These are phyloP conservation scores for Ceratobasidium sp. DNA, from an alignment of 1,284 basidiomycete genomes.

Conservation along the genomic window DNA sequence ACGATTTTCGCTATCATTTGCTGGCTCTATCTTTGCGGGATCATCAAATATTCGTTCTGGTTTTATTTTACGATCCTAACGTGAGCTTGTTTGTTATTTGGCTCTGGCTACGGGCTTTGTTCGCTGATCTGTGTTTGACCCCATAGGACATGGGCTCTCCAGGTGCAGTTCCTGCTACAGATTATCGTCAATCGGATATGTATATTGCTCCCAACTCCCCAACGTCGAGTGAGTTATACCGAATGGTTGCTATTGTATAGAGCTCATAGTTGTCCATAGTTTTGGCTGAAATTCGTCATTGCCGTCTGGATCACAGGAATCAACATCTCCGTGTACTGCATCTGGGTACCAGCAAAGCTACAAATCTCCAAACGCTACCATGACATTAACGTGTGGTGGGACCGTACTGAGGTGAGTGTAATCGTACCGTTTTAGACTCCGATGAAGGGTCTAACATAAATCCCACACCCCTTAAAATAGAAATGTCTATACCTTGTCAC, in stretches of 20 bases:
- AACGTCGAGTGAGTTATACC: neutral
- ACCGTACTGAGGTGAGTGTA: constrained; percentile 37
- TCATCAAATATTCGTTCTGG: constrained; percentile 39
- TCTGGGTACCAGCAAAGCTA: constrained; percentile 43
- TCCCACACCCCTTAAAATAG: neutral
- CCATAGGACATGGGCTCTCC: constrained; percentile 34
- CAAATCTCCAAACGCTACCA: constrained; percentile 40
- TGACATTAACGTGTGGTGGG: constrained; percentile 41
- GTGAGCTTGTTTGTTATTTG: neutral
- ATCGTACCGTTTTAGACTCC: too few relatives aligned
- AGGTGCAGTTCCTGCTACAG: constrained; percentile 43
- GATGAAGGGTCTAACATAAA: too few relatives aligned
- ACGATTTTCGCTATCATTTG: constrained; percentile 39
- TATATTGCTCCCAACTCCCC: constrained; percentile 28
- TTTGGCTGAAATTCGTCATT: constrained; percentile 42
- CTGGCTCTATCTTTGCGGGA: constrained; percentile 41
- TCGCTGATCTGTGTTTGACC: neutral
- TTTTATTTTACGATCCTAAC: constrained; percentile 43
- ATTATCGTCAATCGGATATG: constrained; percentile 43
- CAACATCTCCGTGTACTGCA: constrained; percentile 43
- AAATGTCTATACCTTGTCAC: constrained; percentile 44
- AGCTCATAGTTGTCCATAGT: neutral
- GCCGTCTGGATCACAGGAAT: constrained; percentile 40
- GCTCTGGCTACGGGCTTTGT: neutral
- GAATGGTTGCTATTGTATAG: neutral